Base-by-base conservation (phyloP, 2,329 filamentous ascomycete genomes). In the Colletotrichum noveboracense region DNA sequence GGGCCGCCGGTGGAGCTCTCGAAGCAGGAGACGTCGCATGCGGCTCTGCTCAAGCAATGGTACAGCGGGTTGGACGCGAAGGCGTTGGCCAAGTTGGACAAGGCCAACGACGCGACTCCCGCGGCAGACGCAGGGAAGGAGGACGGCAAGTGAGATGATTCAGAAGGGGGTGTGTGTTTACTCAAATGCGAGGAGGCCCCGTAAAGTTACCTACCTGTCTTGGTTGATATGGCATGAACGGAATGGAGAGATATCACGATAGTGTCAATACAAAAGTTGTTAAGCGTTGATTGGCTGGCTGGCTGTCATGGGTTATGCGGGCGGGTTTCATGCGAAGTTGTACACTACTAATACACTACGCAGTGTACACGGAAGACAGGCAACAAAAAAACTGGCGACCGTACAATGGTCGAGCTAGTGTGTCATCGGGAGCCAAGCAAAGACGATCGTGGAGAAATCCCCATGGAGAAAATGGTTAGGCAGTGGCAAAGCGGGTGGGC, bases 1-100 rank as follows among this genome's bases (percentile, higher is more conserved):
- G 91, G 91, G 1, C 89, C 91, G 69, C 91, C 91, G 1, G 87
- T 93, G 24, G 91, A 93, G 82, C 86, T 89, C 76, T 85, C 85
- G 32, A 84, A 86, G 16, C 84, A 82, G 32, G 91, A 93, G 82
- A 84, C 83, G 66, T 84, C 83, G 32, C 89, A 91, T 78, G 87
- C 90, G 70, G 80, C 80, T 61, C 84, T 86, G 69, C 81, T 93
- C 77, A 86, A 85, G 77, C 84, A 84, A 62, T 91, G 89, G 87
- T 91, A 87, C 81, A 79, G 80, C 30, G 80, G 85, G 60, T 81
- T 92, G 66, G 90, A 91, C 77, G 85, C 82, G 5, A 85, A 82
- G 77, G 83, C 88, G 3, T 83, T 83, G 79, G 85, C 79, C 5
- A 91, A 87, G 83, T 81, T 92, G 73, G 86, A 87, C 58, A 87